Conservation (phyloP, 2,329 filamentous ascomycete species). For the Phoma sp. region DNA sequence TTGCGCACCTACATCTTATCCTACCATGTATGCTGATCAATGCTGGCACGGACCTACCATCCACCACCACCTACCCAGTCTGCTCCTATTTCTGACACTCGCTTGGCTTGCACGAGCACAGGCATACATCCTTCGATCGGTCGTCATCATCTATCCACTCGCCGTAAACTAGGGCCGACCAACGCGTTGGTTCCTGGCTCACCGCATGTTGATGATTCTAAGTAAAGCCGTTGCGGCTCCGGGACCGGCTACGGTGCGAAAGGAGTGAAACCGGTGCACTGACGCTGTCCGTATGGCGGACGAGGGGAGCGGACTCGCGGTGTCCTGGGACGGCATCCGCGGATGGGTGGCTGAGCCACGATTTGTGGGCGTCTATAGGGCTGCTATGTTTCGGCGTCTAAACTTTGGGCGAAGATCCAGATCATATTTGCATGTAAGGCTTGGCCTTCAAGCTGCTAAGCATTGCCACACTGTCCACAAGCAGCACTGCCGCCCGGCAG, state of each 20-base stretch:
- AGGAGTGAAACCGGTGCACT: conserved; percentile 12
- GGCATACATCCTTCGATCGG: neutral
- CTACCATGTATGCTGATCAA: conserved; percentile 2
- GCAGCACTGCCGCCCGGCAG: no score
- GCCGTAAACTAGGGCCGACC: conserved; percentile 3
- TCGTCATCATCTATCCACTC: neutral
- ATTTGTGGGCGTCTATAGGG: no score
- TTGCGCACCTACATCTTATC: no score
- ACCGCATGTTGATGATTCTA: conserved; percentile 10
- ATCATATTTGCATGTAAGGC: no score
- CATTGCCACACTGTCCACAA: no score
- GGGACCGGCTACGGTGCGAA: conserved; percentile 8
- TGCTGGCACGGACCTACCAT: conserved; percentile 3
- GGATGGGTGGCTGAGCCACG: no score
- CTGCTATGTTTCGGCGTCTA: no score
- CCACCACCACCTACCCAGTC: neutral
- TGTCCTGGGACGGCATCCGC: conserved; percentile 1
- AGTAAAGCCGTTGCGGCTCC: conserved; percentile 14
- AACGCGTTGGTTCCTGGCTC: no score
- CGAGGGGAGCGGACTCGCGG: neutral
- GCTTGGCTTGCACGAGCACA: conserved; percentile 18
- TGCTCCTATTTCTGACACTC: conserved; percentile 13
- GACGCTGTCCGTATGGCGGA: neutral
- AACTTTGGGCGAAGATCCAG: no score
- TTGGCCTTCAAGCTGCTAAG: no score